Base-by-base conservation (phyloP, 1,284 basidiomycete species). In the Austroboletus rostrupii region DNA sequence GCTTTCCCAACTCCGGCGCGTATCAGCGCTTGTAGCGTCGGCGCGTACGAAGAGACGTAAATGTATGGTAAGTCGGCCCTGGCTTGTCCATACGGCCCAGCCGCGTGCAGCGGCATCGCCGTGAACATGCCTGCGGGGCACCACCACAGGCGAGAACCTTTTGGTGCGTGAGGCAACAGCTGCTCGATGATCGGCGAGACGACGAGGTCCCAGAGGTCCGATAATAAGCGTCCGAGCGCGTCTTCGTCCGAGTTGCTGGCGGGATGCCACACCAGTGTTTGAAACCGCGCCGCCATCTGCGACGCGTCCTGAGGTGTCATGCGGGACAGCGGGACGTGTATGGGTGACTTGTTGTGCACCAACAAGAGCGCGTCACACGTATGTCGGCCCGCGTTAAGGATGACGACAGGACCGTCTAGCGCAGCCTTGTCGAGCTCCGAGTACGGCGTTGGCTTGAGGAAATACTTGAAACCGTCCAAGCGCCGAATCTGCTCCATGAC, bases 101-200 rank as follows among this genome's bases (percentile, higher is more conserved):
- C 72, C 1, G 72, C 72, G 31, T 76, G 74, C 1, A 76, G 52
- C 2, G 75, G 75, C 13, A 76, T 50, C 13, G 58, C 56, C 16
- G 66, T 56, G 23, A 75, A 57, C 5, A 45, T 38, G 1, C 64
- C 64, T 0, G 70, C 71, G 3, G 71, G 72, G 47, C 72, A 76
- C 74, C 75, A 77, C 72, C 74, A 76, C 16, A 77, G 59, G 11
- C 69, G 67, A 2, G 70, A 65, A 16, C 65, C 55, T 16, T 42
- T 44, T 1, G 49, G 45, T 5, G 53, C 44, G 21, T 41, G 42
- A 4, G 49, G 29, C 35, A 46, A 20, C 6, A 72, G 26, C 35
- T 47, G 50, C 23, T 59, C 53, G 14, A 66, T 48, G n/a, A 73
- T 55, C 7, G 69, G 69, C 14, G 44, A 45, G 9, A 67, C 68